Base-by-base conservation (phyloP, 2,329 filamentous ascomycete genomes). In the Colletotrichum neosansevieriae region DNA sequence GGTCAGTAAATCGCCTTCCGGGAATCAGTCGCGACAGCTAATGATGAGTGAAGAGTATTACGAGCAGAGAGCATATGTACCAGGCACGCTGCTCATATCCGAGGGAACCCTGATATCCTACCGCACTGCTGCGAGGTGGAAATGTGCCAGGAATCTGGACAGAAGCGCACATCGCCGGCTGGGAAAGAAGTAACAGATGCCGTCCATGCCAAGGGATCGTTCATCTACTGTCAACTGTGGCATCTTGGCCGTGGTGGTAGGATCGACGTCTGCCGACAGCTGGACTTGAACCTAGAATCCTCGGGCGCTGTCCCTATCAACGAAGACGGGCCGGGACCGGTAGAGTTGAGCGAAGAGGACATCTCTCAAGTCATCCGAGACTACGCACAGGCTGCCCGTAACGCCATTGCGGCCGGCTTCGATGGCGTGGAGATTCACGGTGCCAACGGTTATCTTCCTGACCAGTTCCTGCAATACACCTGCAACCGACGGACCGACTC, bases 201-300 rank as follows among this genome's bases (percentile, higher is more conserved):
- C 1, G 88, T 92, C 0, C 91, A 93, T 75, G 81, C 80, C 21
- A 89, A 89, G 72, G 86, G 86, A 5, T 85, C 82, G 17, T 87
- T 82, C 72, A 88, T 92, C 69, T 92, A 84, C 77, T 79, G 85
- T 32, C 91, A 93, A 74, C 80, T 93, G 0, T 92, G 89, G 88
- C 85, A 86, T 1, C 78, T 89, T 0, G 90, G 91, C 7, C 84
- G 91, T 1, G 82, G 83, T 1, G 85, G 85, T 2, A 75, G 77
- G 9, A 67, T 68, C 0, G 69, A 72, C 29, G 61, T 73, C 3
- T 71, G 73, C n/a, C 57, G 67, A 6, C 85, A 73, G 80, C 84
- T 54, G 81, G 86, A 69, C 80, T 78, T 72, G 79, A 85, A 65
- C 81, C 85, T 78, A 84, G 86, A 71, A 79, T 88, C 67, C 71